Percentiles rank a stretch among this genome's conserved stretches.
Conservation (phyloP, 2,329 filamentous ascomycete species). For the Colletotrichum tropicale region DNA sequence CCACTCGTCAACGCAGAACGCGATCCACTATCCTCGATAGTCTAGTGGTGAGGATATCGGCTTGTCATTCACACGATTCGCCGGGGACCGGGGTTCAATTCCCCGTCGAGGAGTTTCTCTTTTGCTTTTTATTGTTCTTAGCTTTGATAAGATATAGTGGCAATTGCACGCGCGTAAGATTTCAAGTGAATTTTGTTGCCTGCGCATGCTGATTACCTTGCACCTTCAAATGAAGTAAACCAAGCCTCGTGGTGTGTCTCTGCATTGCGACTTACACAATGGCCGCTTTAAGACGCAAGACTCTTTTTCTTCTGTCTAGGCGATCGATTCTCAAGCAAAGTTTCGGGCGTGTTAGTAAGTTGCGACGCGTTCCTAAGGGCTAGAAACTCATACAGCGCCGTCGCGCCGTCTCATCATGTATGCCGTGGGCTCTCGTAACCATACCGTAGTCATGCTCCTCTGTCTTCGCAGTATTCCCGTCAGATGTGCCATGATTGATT, state of each 20-base stretch:
- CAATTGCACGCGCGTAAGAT: fast-evolving
- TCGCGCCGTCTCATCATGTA: fast-evolving
- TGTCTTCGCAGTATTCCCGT: not conserved
- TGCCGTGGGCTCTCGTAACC: fast-evolving
- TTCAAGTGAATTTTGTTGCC: fast-evolving
- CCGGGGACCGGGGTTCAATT: not conserved
- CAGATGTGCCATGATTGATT: no score
- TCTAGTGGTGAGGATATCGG: not conserved
- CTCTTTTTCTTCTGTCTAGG: no score
- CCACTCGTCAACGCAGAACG: not conserved
- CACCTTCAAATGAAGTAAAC: not conserved
- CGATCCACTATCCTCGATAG: not conserved
- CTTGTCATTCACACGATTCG: not conserved
- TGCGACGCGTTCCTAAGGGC: fast-evolving
- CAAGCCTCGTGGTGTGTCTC: not conserved
- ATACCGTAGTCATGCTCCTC: not conserved
- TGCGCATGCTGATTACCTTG: not conserved
- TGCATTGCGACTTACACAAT: no score
- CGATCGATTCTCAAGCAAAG: no score
- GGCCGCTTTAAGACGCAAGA: no score
- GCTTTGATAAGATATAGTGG: fast-evolving
- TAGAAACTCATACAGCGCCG: fast-evolving
- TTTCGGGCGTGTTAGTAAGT: no score
- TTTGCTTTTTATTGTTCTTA: not conserved
- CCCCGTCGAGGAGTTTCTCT: not conserved